Evolutionary conservation across 1,139 yeast species (phyloP).

Genomic region (Eremothecium gossypii): DNA sequence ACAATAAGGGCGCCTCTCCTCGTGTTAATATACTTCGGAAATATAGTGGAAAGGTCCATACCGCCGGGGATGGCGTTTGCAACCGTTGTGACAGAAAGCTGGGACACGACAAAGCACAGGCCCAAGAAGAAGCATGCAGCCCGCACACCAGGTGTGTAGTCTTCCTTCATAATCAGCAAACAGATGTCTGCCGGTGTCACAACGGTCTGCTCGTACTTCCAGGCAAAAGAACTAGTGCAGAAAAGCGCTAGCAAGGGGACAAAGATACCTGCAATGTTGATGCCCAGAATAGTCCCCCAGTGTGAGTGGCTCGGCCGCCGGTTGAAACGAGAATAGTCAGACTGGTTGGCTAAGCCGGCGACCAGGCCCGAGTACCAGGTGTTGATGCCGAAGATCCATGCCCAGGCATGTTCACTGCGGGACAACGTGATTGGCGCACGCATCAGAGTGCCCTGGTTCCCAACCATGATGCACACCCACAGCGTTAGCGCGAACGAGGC

Average conservation of each 20-base stretch:
- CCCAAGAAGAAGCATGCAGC: conserved; percentile 35
- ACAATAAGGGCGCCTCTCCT: conserved; percentile 33
- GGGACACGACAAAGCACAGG: conserved; percentile 31
- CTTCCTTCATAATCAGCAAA: conserved; percentile 28
- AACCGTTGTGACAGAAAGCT: conserved; percentile 31
- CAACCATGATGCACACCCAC: conserved; percentile 15
- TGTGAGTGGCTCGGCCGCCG: conserved; percentile 16
- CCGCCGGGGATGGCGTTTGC: conserved; percentile 37
- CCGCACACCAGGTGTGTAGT: conserved; percentile 30
- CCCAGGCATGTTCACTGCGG: conserved; percentile 18
- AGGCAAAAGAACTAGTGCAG: conserved; percentile 29
- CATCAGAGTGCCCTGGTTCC: conserved; percentile 20
- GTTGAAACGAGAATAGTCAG: conserved; percentile 38
- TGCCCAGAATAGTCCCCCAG: conserved; percentile 25
- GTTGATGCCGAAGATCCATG: conserved; percentile 28
- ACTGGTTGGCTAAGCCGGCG: conserved; percentile 36
- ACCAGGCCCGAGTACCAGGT: conserved; percentile 32
- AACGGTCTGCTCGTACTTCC: conserved; percentile 26
- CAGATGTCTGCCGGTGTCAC: conserved; percentile 34
- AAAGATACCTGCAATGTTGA: conserved; percentile 31
- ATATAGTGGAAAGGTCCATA: conserved; percentile 35
- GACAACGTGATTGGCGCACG: conserved; percentile 11
- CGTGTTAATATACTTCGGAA: conserved; percentile 33
- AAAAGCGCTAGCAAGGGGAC: conserved; percentile 35
- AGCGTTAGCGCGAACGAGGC: conserved; percentile 17